Conservation (phyloP, 768 basidiomycete species). For the Boletus insuetus region DNA sequence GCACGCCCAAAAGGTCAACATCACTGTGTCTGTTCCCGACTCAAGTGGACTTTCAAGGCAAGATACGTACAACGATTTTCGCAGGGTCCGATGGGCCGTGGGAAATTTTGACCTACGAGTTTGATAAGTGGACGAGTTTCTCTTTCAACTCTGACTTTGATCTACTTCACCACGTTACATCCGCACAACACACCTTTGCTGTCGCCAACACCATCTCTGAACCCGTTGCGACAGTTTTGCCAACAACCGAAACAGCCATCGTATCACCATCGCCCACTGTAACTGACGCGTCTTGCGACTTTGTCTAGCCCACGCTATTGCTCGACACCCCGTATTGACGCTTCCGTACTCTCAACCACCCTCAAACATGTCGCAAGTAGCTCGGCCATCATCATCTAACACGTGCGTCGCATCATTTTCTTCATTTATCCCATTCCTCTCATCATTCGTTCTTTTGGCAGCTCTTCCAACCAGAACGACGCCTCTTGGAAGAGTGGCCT, state of each 20-base stretch:
- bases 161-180: slow-evolving; percentile 19
- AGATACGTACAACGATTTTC: too few species aligned
- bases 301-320: slow-evolving; percentile 11
- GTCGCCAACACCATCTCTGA: slow-evolving; percentile 12
- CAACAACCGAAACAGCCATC: slow-evolving; percentile 15
- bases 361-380: slow-evolving; percentile 30
- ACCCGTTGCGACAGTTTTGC: slow-evolving; percentile 11
- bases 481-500: slow-evolving; percentile 73
- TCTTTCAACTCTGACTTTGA: slow-evolving; percentile 32
- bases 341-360: slow-evolving; percentile 6
- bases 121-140: slow-evolving; percentile 20
- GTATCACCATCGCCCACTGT: slow-evolving; percentile 11
- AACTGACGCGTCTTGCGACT: slow-evolving; percentile 22
- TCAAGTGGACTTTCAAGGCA: too few species aligned
- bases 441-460: slow-evolving; percentile 7
- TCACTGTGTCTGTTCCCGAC: too few species aligned
- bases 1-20: too few species aligned
- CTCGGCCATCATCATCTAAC: slow-evolving; percentile 33
- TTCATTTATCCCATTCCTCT: not conserved
- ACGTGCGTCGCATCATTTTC: slow-evolving; percentile 18
- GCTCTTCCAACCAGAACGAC: slow-evolving; percentile 30
- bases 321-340: slow-evolving; percentile 14
- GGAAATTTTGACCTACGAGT: slow-evolving; percentile 28
- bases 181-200: slow-evolving; percentile 7
- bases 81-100: slow-evolving; percentile 19